Conservation (phyloP, 306 rosid genomes). For the Vicia sativa region DNA sequence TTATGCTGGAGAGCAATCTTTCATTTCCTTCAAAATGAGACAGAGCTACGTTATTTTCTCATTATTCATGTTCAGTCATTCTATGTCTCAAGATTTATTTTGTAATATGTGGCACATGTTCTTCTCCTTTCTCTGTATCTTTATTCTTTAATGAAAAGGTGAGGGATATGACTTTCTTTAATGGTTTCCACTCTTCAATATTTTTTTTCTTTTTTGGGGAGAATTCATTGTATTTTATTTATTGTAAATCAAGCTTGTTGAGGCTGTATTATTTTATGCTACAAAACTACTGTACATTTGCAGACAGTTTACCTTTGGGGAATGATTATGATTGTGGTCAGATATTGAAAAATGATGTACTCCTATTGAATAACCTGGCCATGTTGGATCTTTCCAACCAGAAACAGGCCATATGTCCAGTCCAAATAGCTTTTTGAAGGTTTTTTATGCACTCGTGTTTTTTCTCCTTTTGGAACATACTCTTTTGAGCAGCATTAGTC, state of each 20-base stretch:
- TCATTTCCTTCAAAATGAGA: slow-evolving; percentile 68
- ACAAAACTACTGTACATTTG: slow-evolving; percentile 18
- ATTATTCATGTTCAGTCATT: slow-evolving; percentile 29
- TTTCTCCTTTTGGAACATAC: neutral
- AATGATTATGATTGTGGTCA: neutral
- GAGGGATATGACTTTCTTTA: neutral
- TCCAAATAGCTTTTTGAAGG: neutral
- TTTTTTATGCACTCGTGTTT: neutral
- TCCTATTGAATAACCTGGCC: neutral
- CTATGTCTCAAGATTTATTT: slow-evolving; percentile 31
- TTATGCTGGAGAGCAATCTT: slow-evolving; percentile 79
- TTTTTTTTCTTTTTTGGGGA: slow-evolving; percentile 1
- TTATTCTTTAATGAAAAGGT: slow-evolving; percentile 19
- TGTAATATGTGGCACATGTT: slow-evolving; percentile 36
- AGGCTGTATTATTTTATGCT: slow-evolving; percentile 16
- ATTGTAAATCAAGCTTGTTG: slow-evolving; percentile 28
- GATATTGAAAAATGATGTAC: neutral
- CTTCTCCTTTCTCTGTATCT: slow-evolving; percentile 21
- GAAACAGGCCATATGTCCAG: neutral
- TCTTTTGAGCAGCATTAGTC: neutral
- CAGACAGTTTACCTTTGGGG: neutral
- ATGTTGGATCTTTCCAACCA: neutral
- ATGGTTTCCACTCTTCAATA: slow-evolving; percentile 13
- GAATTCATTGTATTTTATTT: slow-evolving; percentile 4
- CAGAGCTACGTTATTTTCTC: slow-evolving; percentile 35